Conservation (phyloP, 148 eudicot species). For the Pharnaceum exiguum region DNA sequence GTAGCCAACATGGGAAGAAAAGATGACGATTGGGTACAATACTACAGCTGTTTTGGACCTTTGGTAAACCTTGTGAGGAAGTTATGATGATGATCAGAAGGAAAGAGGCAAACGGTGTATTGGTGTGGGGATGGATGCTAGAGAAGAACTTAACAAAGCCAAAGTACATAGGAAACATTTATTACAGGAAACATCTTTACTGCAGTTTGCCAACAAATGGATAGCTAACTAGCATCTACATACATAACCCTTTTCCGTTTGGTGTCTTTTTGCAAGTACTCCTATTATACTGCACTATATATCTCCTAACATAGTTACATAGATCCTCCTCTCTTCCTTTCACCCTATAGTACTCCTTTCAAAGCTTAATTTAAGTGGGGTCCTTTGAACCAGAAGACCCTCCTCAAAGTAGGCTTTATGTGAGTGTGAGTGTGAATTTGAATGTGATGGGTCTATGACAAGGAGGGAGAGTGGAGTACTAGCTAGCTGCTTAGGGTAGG, state of each 20-base stretch:
- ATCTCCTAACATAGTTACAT: too few relatives aligned
- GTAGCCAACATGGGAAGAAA: neutral
- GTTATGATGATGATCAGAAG: neutral
- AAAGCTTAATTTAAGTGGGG: neutral
- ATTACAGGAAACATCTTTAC: constrained; percentile 10
- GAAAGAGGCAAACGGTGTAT: neutral
- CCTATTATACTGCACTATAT: too few relatives aligned
- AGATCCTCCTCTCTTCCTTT: neutral
- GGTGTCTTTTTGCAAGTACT: too few relatives aligned
- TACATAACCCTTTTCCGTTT: neutral
- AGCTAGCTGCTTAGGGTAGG: constrained; percentile 3
- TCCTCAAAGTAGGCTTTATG: constrained; percentile 20
- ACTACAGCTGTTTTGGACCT: neutral
- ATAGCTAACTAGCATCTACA: neutral
- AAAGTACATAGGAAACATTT: constrained; percentile 9
- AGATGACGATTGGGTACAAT: constrained; percentile 3
- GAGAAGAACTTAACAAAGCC: neutral
- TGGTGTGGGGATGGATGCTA: neutral
- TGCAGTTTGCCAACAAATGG: constrained; percentile 5
- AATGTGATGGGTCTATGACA: constrained; percentile 35
- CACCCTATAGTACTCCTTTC: neutral
- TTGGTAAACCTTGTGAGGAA: constrained; percentile 6
- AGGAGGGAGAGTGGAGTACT: neutral
- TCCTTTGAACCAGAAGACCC: neutral
- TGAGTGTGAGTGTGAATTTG: constrained; percentile 17